These are phyloP conservation scores for Aspergillus novoparasiticus DNA, from an alignment of 2,329 filamentous ascomycete genomes.

Conservation along the genomic window DNA sequence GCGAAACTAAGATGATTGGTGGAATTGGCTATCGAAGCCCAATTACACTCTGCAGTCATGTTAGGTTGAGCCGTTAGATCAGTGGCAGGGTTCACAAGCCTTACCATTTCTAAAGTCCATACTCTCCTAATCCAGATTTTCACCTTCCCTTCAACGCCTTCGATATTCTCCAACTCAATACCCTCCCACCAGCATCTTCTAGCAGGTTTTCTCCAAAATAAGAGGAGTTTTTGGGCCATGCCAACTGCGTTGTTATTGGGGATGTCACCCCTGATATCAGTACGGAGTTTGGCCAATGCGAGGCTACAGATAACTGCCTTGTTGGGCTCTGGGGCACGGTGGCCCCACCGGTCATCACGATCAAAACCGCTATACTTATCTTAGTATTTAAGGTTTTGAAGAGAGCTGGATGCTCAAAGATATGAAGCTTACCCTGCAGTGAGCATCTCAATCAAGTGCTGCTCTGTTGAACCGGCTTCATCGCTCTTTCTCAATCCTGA, in stretches of 20 bases:
- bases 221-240: conserved; percentile 95
- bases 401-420: background rate
- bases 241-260: conserved; percentile 78
- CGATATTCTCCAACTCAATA: conserved; percentile 84
- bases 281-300: conserved; percentile 86
- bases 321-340: conserved; percentile 95
- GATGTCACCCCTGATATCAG: conserved; percentile 79
- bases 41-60: conserved; percentile 69
- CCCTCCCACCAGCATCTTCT: conserved; percentile 99
- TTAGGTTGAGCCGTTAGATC: conserved; percentile 21
- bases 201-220: conserved; percentile 98
- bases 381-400: background rate
- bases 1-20: conserved; percentile 11
- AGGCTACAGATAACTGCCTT: conserved; percentile 98
- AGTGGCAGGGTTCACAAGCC: conserved; percentile 18
- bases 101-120: conserved; percentile 95
- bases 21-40: conserved; percentile 61
- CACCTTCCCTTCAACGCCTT: conserved; percentile 85
- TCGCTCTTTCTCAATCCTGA: conserved; percentile 93
- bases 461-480: conserved; percentile 93
- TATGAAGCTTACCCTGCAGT: conserved; percentile 77
- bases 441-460: conserved; percentile 98
- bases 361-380: conserved; percentile 77
- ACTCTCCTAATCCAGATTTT: conserved; percentile 99
- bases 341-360: conserved; percentile 92